Evolutionary conservation across 2,329 filamentous ascomycete species (phyloP).

Genomic region (Pyricularia pennisetigena): DNA sequence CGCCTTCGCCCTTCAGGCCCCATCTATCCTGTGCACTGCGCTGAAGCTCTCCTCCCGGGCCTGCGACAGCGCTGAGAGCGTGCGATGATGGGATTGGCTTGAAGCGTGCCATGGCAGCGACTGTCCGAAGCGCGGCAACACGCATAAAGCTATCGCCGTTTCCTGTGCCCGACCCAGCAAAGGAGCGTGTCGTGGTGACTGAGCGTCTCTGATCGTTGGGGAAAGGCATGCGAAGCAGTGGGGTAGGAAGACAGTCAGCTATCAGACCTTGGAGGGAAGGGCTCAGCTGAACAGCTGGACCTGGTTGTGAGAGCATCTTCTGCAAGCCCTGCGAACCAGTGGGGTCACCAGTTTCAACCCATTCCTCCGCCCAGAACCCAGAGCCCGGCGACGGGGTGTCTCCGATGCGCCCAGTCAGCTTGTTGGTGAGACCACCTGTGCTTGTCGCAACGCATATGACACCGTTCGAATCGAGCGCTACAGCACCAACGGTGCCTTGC

Average conservation of each 20-base stretch:
- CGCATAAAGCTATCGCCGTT: conserved; percentile 86
- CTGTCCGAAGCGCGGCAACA: conserved; percentile 58
- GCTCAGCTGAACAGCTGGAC: conserved; percentile 27
- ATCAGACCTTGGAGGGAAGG: conserved; percentile 36
- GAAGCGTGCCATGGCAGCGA: conserved; percentile 64
- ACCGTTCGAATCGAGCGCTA: conserved; percentile 69
- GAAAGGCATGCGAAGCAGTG: conserved; percentile 27
- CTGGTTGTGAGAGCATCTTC: conserved; percentile 10
- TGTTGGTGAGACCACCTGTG: conserved; percentile 79
- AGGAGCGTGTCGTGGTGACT: conserved; percentile 27
- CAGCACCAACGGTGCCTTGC: conserved; percentile 77
- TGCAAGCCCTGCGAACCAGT: conserved; percentile 10
- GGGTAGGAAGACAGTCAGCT: conserved; percentile 49
- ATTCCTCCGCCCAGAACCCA: conserved; percentile 86
- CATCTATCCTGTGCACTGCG: conserved; percentile 65
- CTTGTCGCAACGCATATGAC: conserved; percentile 59
- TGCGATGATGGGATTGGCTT: conserved; percentile 35
- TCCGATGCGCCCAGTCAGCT: conserved; percentile 73
- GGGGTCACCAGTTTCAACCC: conserved; percentile 42
- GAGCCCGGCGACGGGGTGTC: conserved; percentile 79
- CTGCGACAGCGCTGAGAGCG: conserved; percentile 57
- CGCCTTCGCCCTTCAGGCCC: conserved; percentile 65
- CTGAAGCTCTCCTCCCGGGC: conserved; percentile 63
- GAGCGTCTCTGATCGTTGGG: background rate
- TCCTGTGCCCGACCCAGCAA: conserved; percentile 67